A percentile compares a stretch with the other conserved stretches of the same genome.
phyloP scores from a whole-genome alignment of 768 basidiomycete genomes.

The Hericium erinaceus region DNA sequence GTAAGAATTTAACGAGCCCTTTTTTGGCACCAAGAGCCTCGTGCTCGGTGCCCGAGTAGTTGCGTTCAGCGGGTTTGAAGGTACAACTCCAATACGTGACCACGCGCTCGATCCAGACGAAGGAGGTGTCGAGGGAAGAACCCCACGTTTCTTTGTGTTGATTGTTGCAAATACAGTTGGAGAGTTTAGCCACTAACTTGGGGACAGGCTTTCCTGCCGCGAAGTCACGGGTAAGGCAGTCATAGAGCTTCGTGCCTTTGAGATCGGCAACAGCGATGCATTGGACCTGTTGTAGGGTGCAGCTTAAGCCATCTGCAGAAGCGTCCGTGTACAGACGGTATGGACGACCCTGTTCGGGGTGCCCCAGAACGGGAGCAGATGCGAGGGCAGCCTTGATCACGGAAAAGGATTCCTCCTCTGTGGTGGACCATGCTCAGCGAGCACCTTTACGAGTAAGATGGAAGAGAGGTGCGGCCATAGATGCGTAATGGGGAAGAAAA shows the following conservation, averaged over 20 bases:
- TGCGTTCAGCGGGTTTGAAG: too few species aligned
- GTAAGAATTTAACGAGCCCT: constrained; percentile 16
- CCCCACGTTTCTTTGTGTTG: constrained; percentile 18
- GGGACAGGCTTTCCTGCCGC: too few species aligned
- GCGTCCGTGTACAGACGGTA: constrained; percentile 30
- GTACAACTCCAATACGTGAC: constrained; percentile 8
- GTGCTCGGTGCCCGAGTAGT: too few species aligned
- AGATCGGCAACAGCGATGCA: too few species aligned
- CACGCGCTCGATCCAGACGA: too few species aligned
- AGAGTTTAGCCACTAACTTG: too few species aligned
- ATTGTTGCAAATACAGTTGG: constrained; percentile 11
- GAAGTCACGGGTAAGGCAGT: too few species aligned
- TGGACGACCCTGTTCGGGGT: constrained; percentile 20
- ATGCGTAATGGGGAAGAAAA: constrained; percentile 28
- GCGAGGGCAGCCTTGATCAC: constrained; percentile 21
- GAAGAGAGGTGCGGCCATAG: constrained; percentile 26
- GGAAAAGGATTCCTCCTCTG: constrained; percentile 21
- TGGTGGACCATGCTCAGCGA: constrained; percentile 16
- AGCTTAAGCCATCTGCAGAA: constrained; percentile 14
- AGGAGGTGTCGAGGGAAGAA: too few species aligned
- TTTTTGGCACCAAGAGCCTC: constrained; percentile 13
- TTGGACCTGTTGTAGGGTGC: constrained; percentile 17
- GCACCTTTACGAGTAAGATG: constrained; percentile 22
- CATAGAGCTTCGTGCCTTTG: too few species aligned
- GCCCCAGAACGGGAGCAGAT: constrained; percentile 25